These are phyloP conservation scores for Microstegium vimineum DNA, from an alignment of 176 grass and related monocot species.

Conservation along the genomic window DNA sequence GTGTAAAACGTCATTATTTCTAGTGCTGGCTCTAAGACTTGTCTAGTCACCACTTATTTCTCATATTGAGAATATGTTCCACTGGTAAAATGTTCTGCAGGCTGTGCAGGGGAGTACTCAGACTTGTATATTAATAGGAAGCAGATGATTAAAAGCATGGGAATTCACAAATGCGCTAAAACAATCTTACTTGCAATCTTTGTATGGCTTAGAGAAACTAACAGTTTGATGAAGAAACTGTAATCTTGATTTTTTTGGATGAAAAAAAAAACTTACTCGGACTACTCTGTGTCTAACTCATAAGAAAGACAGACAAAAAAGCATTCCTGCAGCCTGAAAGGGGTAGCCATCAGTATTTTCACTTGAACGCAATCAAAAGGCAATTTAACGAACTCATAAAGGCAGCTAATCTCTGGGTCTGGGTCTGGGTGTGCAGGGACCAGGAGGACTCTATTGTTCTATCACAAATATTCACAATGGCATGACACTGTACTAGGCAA, in stretches of 20 bases:
- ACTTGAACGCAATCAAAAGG: neutral
- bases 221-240: neutral
- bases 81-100: neutral
- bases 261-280: no score
- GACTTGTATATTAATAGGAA: neutral
- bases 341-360: neutral
- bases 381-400: neutral
- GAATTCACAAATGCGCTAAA: neutral
- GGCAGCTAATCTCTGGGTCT: neutral
- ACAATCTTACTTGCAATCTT: neutral
- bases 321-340: neutral
- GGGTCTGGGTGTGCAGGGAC: neutral
- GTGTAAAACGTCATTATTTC: neutral
- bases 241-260: neutral
- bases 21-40: neutral
- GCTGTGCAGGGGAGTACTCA: neutral
- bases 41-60: neutral
- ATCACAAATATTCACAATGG: neutral
- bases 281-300: neutral
- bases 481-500: neutral
- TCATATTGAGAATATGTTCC: neutral
- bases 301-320: neutral
- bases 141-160: neutral
- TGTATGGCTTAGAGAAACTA: neutral
- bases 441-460: neutral